phyloP scores from a whole-genome alignment of 495 filamentous ascomycete species.

The Glutinoglossum americanum region DNA sequence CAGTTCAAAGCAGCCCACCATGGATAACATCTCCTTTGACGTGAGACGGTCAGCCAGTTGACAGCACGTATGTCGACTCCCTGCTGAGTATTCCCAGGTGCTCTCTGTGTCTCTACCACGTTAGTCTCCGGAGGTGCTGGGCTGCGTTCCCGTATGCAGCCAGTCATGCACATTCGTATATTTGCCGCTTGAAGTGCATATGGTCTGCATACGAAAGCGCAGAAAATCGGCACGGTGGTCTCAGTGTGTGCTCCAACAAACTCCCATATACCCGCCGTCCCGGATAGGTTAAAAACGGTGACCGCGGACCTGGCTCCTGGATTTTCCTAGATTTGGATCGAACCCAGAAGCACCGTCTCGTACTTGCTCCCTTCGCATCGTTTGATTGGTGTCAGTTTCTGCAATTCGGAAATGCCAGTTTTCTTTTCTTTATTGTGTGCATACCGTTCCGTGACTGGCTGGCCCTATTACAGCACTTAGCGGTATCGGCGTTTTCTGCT shows the following conservation, averaged over 20 bases:
- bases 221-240: neutral
- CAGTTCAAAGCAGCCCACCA: neutral
- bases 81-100: neutral
- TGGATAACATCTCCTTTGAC: neutral
- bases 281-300: neutral
- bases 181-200: neutral
- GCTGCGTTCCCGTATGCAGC: conserved; percentile 1
- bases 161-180: neutral
- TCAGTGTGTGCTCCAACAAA: neutral
- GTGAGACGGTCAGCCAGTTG: neutral
- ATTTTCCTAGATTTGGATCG: neutral
- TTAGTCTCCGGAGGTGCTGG: neutral
- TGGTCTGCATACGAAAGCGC: neutral
- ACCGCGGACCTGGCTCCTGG: conserved; percentile 1
- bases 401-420: neutral
- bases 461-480: neutral
- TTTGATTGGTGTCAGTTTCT: neutral
- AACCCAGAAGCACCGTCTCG: neutral
- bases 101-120: neutral
- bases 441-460: neutral
- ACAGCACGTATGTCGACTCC: neutral
- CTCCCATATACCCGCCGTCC: neutral
- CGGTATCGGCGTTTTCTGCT: neutral
- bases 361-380: neutral
- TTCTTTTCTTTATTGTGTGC: neutral